These are phyloP conservation scores for Monilinia polystroma DNA, from an alignment of 2,329 filamentous ascomycete species.

Conservation along the genomic window DNA sequence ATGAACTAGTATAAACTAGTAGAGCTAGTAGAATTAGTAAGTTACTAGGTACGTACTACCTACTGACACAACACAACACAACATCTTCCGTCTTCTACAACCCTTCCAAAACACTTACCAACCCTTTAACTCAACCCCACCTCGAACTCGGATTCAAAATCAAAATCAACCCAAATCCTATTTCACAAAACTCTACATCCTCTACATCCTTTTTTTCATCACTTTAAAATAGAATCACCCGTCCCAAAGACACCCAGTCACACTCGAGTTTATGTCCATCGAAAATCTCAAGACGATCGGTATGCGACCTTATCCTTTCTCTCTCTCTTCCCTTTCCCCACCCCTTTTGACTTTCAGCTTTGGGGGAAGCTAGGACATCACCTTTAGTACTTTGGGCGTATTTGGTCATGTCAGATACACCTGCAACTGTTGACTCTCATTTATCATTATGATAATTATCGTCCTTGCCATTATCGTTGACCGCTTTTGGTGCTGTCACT, in stretches of 20 bases:
- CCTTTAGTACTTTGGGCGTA: background rate
- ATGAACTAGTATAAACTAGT: no score
- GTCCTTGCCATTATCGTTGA: background rate
- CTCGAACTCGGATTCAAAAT: constrained; percentile 26
- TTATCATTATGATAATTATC: no score
- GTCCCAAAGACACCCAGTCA: constrained; percentile 49
- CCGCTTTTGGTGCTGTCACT: constrained; percentile 5
- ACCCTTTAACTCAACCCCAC: constrained; percentile 24
- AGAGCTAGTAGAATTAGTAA: no score
- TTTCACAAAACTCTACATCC: constrained; percentile 13
- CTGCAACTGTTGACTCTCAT: background rate
- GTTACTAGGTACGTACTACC: no score
- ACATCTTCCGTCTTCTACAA: background rate
- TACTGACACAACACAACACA: background rate
- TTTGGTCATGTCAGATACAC: background rate
- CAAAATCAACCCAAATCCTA: constrained; percentile 26
- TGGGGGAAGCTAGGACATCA: background rate
- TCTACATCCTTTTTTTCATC: background rate
- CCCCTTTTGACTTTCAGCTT: background rate
- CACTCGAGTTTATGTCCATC: constrained; percentile 96
- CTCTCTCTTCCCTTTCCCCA: background rate
- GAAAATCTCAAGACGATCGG: constrained; percentile 97
- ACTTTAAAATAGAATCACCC: constrained; percentile 18
- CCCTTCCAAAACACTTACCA: constrained; percentile 23
- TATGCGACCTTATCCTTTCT: constrained; percentile 47